Conservation (phyloP, 495 filamentous ascomycete species). For the Astrothelium subdiscretum region DNA sequence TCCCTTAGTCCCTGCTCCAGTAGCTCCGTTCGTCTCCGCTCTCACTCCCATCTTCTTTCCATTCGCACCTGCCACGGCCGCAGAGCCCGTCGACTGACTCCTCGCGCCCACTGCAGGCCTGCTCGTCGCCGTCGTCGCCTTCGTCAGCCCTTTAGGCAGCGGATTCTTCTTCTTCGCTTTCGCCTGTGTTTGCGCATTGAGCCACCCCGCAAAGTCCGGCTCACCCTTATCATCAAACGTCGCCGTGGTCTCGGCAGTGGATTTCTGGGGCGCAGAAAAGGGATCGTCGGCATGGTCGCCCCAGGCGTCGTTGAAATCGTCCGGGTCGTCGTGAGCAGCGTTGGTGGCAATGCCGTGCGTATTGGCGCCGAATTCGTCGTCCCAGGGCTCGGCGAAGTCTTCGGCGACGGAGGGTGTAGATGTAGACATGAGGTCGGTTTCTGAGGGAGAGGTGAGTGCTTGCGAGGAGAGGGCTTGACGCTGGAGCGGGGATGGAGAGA, state of each 20-base stretch:
- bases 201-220: constrained; percentile 88
- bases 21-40: too few relatives aligned
- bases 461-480: constrained; percentile 3
- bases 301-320: constrained; percentile 30
- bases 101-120: constrained; percentile 18
- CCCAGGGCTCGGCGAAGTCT: constrained; percentile 38
- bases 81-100: too few relatives aligned
- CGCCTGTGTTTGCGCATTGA: constrained; percentile 67
- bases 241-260: constrained; percentile 28
- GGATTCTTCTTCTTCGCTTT: constrained; percentile 50
- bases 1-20: too few relatives aligned
- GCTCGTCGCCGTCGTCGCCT: constrained; percentile 32
- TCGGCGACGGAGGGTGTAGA: constrained; percentile 25
- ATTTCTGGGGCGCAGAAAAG: constrained; percentile 10
- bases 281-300: constrained; percentile 23
- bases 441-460: not conserved
- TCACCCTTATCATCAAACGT: constrained; percentile 74
- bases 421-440: not conserved
- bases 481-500: not conserved
- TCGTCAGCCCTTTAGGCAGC: constrained; percentile 66
- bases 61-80: too few relatives aligned
- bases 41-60: too few relatives aligned
- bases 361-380: constrained; percentile 19
- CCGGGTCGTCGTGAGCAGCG: constrained; percentile 15
- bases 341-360: not conserved